These are phyloP conservation scores for Verticillium longisporum DNA, from an alignment of 2,329 filamentous ascomycete species.

Conservation along the genomic window DNA sequence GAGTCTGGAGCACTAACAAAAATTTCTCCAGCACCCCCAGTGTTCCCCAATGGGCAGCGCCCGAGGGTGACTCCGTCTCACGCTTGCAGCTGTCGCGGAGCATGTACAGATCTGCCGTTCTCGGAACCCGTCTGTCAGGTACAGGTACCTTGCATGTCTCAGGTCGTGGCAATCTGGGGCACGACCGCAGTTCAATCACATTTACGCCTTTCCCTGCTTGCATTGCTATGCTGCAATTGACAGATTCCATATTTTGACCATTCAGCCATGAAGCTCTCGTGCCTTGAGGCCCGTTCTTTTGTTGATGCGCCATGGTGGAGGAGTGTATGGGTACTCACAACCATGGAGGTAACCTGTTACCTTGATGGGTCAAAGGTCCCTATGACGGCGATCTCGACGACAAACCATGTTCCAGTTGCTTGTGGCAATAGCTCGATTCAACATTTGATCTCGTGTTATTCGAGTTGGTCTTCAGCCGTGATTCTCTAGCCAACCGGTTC, in stretches of 20 bases:
- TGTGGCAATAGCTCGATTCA: background rate
- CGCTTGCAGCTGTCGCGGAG: background rate
- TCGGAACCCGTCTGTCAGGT: background rate
- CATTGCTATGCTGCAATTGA: no score
- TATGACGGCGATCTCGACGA: background rate
- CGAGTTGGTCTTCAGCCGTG: background rate
- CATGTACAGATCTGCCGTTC: background rate
- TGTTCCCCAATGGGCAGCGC: background rate
- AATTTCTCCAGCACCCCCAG: constrained; percentile 1
- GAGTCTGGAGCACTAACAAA: background rate
- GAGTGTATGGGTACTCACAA: no score
- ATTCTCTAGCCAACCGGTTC: no score
- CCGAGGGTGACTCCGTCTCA: background rate
- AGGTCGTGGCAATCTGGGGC: background rate
- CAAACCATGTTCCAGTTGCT: background rate
- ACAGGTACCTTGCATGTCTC: background rate
- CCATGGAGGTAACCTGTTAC: no score
- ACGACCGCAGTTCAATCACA: background rate
- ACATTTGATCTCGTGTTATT: background rate
- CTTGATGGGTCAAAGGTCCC: no score
- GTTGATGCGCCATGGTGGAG: no score
- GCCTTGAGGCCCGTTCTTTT: no score
- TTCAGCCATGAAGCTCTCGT: no score
- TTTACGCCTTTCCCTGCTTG: background rate
- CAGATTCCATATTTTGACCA: no score